phyloP scores from a whole-genome alignment of 768 basidiomycete species.

The Amanita fuliginea region DNA sequence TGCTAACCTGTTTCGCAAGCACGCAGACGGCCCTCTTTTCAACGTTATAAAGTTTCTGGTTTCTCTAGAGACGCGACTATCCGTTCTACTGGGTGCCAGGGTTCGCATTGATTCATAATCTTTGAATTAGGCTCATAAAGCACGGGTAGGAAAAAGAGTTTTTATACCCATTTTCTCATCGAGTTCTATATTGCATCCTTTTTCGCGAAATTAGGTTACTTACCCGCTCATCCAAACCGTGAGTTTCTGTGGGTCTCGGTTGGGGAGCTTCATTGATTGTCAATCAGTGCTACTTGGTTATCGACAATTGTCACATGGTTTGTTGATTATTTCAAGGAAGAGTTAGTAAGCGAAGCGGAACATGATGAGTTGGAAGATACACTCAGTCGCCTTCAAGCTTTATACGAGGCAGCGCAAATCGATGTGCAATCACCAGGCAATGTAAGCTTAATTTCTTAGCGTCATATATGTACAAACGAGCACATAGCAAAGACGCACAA shows the following conservation, averaged over 20 bases:
- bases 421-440: constrained; percentile 30
- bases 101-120: constrained; percentile 18
- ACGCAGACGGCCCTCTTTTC: background rate
- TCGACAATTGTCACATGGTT: constrained; percentile 33
- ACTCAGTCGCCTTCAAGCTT: constrained; percentile 30
- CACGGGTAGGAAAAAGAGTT: constrained; percentile 39
- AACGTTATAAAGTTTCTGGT: constrained; percentile 34
- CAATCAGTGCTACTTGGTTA: constrained; percentile 35
- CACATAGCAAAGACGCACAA: constrained; percentile 26
- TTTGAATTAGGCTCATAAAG: constrained; percentile 1
- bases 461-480: background rate
- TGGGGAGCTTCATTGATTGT: background rate
- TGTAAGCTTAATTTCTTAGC: constrained; percentile 17
- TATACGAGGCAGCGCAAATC: constrained; percentile 43
- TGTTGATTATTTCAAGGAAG: constrained; percentile 22
- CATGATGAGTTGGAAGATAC: constrained; percentile 32
- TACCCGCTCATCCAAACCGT: constrained; percentile 56
- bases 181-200: constrained; percentile 48
- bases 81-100: constrained; percentile 45
- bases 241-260: constrained; percentile 13
- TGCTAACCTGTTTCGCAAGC: background rate
- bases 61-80: constrained; percentile 45
- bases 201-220: constrained; percentile 55
- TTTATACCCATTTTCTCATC: constrained; percentile 42
- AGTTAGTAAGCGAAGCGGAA: constrained; percentile 25